Evolutionary conservation across 2,329 filamentous ascomycete species (phyloP), one percentile per base, ranked within the genome.

Genomic region (Colletotrichum magnum): DNA sequence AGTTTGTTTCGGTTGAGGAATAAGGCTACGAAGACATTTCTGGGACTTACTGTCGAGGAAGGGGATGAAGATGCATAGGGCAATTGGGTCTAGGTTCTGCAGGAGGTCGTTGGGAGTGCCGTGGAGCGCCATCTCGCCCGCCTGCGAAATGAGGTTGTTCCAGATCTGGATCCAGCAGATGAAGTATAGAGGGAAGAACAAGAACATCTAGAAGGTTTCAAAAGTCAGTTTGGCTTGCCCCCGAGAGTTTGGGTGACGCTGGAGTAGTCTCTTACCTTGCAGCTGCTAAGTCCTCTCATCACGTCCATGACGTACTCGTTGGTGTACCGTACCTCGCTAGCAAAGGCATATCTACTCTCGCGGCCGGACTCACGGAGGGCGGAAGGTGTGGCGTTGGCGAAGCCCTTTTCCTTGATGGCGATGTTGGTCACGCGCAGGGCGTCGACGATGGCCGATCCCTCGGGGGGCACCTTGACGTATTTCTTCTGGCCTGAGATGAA

Each of bases 171-270:
- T 71, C 60, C 73, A 72, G 36, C 71, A 61, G 13, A 70, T 59
- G 78, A 87, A 87, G 6, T 83, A 80, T 7, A 87, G 79, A 0
- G 69, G 71, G 39, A 72, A 73, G 26, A 71, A 60, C 7, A 64
- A 39, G 12, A 71, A 72, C 60, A 72, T 65, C 74, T 76, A 12
- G 10, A 15, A 3, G n/a, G 10, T 24, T 15, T 3, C 1, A 15
- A 6, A 9, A 6, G 24, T 66, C n/a, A 62, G 58, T 21, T 12
- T 16, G 10, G 10, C 3, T 15, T 4, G 0, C 21, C 21, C 6
- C 7, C 7, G 9, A 21, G 7, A 39, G 7, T 5, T 5, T 39
- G 7, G 7, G 36, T 39, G 3, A 39, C 36, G 21, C 3, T 39
- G 4, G 13, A 13, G 4, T 1, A 15, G 13, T 6, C 16, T 43